phyloP scores from a whole-genome alignment of 106 monocot genomes.

The Xerophyta viscosa region DNA sequence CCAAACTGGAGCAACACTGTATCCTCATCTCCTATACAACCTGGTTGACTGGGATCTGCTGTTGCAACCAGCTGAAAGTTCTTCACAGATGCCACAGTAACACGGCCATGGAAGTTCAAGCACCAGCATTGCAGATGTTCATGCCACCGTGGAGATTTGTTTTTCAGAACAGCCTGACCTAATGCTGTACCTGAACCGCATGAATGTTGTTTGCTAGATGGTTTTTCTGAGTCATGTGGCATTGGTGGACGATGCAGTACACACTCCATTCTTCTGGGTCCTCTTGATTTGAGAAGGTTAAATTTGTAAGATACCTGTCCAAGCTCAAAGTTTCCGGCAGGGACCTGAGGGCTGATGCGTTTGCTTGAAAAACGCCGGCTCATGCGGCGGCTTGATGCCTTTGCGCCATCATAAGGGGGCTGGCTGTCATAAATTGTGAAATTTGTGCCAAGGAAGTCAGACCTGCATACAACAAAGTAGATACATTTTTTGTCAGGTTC shows the following conservation, averaged over 20 bases:
- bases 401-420: slow-evolving; percentile 61
- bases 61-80: slow-evolving; percentile 62
- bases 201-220: background rate
- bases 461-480: slow-evolving; percentile 30
- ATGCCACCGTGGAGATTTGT: slow-evolving; percentile 74
- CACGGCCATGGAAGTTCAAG: slow-evolving; percentile 70
- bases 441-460: slow-evolving; percentile 81
- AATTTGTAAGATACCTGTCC: slow-evolving; percentile 64
- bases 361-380: slow-evolving; percentile 56
- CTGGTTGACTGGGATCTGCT: slow-evolving; percentile 26
- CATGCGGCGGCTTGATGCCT: slow-evolving; percentile 27
- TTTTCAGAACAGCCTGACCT: slow-evolving; percentile 28
- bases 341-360: slow-evolving; percentile 57
- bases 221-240: background rate
- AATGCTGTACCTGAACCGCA: background rate
- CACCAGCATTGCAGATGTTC: slow-evolving; percentile 87
- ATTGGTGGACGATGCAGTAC: slow-evolving; percentile 15
- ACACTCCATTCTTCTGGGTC: slow-evolving; percentile 66
- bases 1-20: slow-evolving; percentile 68
- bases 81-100: slow-evolving; percentile 76
- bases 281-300: slow-evolving; percentile 55
- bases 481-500: no score
- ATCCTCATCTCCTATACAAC: slow-evolving; percentile 27
- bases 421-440: slow-evolving; percentile 64
- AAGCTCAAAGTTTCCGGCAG: slow-evolving; percentile 48